These are phyloP conservation scores for Russula sp. DNA, from an alignment of 768 basidiomycete species.

Conservation along the genomic window DNA sequence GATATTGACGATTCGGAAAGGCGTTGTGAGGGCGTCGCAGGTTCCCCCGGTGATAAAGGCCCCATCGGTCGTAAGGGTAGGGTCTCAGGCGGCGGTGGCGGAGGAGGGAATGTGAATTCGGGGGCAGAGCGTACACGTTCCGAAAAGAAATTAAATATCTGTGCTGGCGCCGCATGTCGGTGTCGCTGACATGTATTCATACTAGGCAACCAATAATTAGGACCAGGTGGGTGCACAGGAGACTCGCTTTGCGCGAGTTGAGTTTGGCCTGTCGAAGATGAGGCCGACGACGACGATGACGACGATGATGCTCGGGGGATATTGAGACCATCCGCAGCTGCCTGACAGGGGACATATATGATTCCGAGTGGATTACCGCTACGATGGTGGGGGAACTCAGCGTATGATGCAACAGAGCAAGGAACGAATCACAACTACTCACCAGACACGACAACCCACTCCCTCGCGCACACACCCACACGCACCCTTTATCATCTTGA, in stretches of 20 bases:
- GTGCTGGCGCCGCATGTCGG: background rate
- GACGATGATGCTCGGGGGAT: conserved; percentile 30
- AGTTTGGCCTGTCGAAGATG: conserved; percentile 27
- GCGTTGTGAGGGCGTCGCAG: background rate
- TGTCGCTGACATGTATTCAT: conserved; percentile 12
- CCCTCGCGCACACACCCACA: conserved; percentile 66
- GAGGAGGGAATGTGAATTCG: conserved; percentile 9
- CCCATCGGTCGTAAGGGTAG: background rate
- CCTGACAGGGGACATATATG: conserved; percentile 52
- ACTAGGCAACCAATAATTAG: conserved; percentile 26
- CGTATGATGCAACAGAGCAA: background rate
- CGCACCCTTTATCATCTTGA: conserved; percentile 44
- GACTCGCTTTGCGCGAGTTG: conserved; percentile 22
- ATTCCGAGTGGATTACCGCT: conserved; percentile 63
- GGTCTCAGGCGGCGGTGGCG: background rate
- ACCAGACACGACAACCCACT: conserved; percentile 58
- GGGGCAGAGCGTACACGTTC: conserved; percentile 14
- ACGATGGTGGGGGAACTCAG: conserved; percentile 12
- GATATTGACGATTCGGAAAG: background rate
- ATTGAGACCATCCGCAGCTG: conserved; percentile 46
- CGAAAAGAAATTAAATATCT: conserved; percentile 17
- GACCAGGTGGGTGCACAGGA: conserved; percentile 24
- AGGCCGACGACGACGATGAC: conserved; percentile 35
- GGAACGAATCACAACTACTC: conserved; percentile 19
- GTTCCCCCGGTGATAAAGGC: background rate